phyloP scores from a whole-genome alignment of 2,329 filamentous ascomycete genomes.

The Fusarium bactridioides region DNA sequence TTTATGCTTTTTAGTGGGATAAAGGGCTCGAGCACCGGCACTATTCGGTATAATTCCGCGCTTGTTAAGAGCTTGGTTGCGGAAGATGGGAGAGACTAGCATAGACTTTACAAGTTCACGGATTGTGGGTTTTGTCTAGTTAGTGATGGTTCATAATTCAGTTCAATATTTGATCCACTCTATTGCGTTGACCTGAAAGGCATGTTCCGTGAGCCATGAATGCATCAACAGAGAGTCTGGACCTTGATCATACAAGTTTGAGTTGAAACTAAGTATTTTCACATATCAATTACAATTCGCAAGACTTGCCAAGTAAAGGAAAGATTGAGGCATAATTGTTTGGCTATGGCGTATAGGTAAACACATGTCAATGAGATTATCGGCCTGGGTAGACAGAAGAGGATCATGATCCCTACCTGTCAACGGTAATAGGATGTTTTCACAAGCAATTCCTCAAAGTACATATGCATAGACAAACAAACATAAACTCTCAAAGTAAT shows the following conservation, averaged over 20 bases:
- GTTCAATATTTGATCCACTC: slow-evolving; percentile 18
- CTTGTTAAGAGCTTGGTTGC: not conserved
- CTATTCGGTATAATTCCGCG: slow-evolving; percentile 29
- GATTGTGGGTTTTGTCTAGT: not conserved
- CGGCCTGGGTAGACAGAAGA: not conserved
- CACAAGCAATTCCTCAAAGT: not conserved
- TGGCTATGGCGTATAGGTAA: not conserved
- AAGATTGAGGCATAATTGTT: not conserved
- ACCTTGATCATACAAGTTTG: slow-evolving; percentile 16
- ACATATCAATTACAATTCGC: not conserved
- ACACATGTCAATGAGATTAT: not conserved
- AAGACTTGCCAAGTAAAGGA: not conserved
- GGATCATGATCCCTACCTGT: slow-evolving; percentile 8
- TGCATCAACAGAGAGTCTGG: slow-evolving; percentile 14
- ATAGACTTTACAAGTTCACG: not conserved
- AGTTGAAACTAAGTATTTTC: slow-evolving; percentile 18
- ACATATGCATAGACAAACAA: too few relatives aligned
- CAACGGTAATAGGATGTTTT: slow-evolving; percentile 5
- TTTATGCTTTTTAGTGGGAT: not conserved
- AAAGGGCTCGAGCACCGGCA: slow-evolving; percentile 4
- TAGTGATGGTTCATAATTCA: not conserved
- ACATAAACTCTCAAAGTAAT: not conserved
- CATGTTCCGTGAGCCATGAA: slow-evolving; percentile 25
- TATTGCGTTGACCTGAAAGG: slow-evolving; percentile 16
- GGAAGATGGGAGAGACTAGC: not conserved